These are phyloP conservation scores for Trichoderma sp. DNA, from an alignment of 2,329 filamentous ascomycete genomes.

Conservation along the genomic window DNA sequence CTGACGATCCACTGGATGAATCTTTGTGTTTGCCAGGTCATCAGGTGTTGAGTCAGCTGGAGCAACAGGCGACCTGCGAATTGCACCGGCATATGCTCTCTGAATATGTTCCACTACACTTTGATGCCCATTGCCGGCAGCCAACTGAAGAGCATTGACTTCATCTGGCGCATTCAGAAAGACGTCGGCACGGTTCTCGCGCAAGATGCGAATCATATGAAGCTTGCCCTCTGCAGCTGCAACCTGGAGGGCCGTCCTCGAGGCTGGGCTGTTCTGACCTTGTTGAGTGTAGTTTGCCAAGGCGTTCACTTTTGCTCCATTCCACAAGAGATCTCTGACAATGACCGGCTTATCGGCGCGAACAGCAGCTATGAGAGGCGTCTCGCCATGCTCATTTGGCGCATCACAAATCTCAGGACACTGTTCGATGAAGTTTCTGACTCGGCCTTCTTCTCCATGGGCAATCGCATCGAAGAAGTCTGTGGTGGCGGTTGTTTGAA, in stretches of 20 bases:
- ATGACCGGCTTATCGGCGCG: slow-evolving; percentile 1
- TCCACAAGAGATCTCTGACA: background rate
- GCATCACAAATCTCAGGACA: background rate
- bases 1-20: too few species aligned
- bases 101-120: slow-evolving; percentile 50
- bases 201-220: slow-evolving; percentile 44
- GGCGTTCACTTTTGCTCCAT: slow-evolving; percentile 36
- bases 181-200: slow-evolving; percentile 47
- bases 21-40: too few species aligned
- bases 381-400: slow-evolving; percentile 7
- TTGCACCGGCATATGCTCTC: slow-evolving; percentile 34
- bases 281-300: slow-evolving; percentile 27
- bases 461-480: slow-evolving; percentile 9
- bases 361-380: slow-evolving; percentile 14
- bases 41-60: slow-evolving; percentile 37
- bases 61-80: slow-evolving; percentile 22
- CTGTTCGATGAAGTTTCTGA: background rate
- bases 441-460: background rate
- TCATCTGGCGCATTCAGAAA: slow-evolving; percentile 48
- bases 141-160: slow-evolving; percentile 48
- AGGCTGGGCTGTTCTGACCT: slow-evolving; percentile 31
- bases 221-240: slow-evolving; percentile 46
- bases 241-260: slow-evolving; percentile 48
- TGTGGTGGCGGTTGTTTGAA: background rate
- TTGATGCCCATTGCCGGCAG: slow-evolving; percentile 43